These are phyloP conservation scores for Stenocarpella maydis DNA, from an alignment of 2,329 filamentous ascomycete genomes.

Conservation along the genomic window DNA sequence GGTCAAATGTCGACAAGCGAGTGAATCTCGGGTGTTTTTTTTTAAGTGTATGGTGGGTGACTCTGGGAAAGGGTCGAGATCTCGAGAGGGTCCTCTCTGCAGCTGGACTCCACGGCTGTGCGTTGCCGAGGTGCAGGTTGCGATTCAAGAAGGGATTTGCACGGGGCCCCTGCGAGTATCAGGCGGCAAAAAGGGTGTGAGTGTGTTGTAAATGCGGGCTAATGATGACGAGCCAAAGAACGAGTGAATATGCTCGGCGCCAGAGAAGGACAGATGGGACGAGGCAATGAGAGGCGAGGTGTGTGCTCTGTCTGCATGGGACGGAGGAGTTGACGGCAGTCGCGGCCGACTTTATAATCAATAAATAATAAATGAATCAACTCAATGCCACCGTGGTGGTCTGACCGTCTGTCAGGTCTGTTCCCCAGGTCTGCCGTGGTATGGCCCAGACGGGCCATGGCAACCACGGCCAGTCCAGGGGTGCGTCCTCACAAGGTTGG, in stretches of 20 bases:
- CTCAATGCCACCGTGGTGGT: not conserved
- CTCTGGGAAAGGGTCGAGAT: slow-evolving; percentile 16
- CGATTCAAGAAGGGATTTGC: slow-evolving; percentile 27
- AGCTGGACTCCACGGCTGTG: slow-evolving; percentile 22
- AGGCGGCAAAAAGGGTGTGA: slow-evolving; percentile 13
- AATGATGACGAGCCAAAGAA: not conserved
- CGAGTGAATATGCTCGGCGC: not conserved
- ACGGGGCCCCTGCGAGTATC: slow-evolving; percentile 14
- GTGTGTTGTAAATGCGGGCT: not conserved
- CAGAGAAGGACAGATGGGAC: not conserved
- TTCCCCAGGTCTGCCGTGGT: slow-evolving; percentile 18
- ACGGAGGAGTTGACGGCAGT: not conserved
- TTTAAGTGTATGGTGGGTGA: not conserved
- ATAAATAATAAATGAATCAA: slow-evolving; percentile 25
- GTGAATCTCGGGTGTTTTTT: slow-evolving; percentile 10
- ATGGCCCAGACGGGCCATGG: slow-evolving; percentile 5
- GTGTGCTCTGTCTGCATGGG: too few relatives aligned
- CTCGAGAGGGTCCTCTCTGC: slow-evolving; percentile 20
- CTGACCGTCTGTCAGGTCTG: not conserved
- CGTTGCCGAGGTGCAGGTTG: slow-evolving; percentile 29
- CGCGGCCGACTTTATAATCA: slow-evolving; percentile 22
- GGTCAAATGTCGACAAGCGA: slow-evolving; percentile 21
- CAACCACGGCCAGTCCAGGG: slow-evolving; percentile 15
- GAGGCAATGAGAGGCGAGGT: not conserved
- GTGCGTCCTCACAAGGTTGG: not conserved